Conservation (phyloP, 2,329 filamentous ascomycete genomes). For the Proliferodiscus dingleyae region DNA sequence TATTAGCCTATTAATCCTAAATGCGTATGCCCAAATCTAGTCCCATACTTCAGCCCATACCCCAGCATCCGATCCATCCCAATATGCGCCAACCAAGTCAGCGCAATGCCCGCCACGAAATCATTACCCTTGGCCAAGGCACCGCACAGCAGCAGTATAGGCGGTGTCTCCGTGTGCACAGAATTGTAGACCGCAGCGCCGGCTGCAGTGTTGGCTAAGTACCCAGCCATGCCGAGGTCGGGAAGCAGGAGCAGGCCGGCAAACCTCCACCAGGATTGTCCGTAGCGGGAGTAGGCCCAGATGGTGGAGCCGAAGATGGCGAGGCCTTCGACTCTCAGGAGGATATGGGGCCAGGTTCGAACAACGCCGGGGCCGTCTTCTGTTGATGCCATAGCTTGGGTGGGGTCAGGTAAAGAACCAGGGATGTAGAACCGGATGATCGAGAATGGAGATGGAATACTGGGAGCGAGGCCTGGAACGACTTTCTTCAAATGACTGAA, state of each 20-base stretch:
- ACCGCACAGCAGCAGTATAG: constrained; percentile 1
- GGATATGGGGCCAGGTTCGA: background rate
- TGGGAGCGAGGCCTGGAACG: too few relatives aligned
- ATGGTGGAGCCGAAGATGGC: constrained; percentile 2
- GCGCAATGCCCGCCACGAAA: background rate
- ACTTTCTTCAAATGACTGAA: too few relatives aligned
- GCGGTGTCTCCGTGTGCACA: constrained; percentile 2
- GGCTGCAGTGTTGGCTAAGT: constrained; percentile 1
- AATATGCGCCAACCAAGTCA: constrained; percentile 1
- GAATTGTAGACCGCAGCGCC: constrained; percentile 2
- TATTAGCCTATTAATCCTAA: background rate
- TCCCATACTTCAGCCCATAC: constrained; percentile 4
- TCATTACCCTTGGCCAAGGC: constrained; percentile 1
- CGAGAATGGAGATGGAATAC: too few relatives aligned
- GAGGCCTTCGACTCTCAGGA: constrained; percentile 1
- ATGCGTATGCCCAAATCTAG: background rate
- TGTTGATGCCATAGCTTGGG: too few relatives aligned
- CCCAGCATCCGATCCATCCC: constrained; percentile 5
- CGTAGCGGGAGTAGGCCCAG: constrained; percentile 3
- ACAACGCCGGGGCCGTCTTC: too few relatives aligned
- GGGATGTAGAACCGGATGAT: too few relatives aligned
- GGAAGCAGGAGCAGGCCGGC: background rate
- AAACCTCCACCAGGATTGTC: constrained; percentile 3
- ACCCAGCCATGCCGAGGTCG: constrained; percentile 2
- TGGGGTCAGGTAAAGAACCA: too few relatives aligned